These are phyloP conservation scores for Cladosporium sp. DNA, from an alignment of 2,329 filamentous ascomycete genomes.

Conservation along the genomic window DNA sequence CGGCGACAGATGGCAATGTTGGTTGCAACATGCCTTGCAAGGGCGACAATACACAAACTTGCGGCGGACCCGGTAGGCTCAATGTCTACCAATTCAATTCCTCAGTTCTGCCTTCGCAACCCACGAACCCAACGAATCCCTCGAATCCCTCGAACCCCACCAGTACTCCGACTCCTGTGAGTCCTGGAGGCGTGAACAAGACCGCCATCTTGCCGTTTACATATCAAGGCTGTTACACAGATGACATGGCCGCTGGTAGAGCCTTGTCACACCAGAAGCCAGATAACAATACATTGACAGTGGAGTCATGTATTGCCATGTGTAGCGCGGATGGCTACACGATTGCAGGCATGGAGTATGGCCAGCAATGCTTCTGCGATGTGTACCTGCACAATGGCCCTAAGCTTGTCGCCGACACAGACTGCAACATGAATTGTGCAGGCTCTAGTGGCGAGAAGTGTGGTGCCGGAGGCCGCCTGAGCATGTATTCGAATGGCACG, in stretches of 20 bases:
- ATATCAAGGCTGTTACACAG: constrained; percentile 26
- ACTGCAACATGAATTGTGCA: constrained; percentile 30
- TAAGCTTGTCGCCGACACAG: constrained; percentile 18
- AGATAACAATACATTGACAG: constrained; percentile 18
- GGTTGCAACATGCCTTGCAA: constrained; percentile 16
- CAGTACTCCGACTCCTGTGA: constrained; percentile 8
- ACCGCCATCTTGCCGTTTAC: constrained; percentile 20
- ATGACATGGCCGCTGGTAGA: constrained; percentile 20
- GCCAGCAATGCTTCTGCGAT: constrained; percentile 32
- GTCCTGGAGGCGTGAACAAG: constrained; percentile 22
- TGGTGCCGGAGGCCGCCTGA: constrained; percentile 26
- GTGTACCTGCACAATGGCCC: constrained; percentile 22
- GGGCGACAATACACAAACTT: constrained; percentile 5
- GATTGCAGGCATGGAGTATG: constrained; percentile 32
- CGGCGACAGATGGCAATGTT: constrained; percentile 20
- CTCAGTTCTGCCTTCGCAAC: constrained; percentile 4
- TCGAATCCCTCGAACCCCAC: not conserved
- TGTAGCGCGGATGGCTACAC: constrained; percentile 29
- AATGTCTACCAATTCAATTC: constrained; percentile 23
- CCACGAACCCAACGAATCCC: not conserved
- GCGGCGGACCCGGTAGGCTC: not conserved
- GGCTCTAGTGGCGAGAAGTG: constrained; percentile 28
- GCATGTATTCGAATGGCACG: constrained; percentile 26
- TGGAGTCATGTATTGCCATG: constrained; percentile 25
- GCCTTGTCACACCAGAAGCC: constrained; percentile 15